phyloP scores from a whole-genome alignment of 495 filamentous ascomycete species.

The Penicillium cinerascens region DNA sequence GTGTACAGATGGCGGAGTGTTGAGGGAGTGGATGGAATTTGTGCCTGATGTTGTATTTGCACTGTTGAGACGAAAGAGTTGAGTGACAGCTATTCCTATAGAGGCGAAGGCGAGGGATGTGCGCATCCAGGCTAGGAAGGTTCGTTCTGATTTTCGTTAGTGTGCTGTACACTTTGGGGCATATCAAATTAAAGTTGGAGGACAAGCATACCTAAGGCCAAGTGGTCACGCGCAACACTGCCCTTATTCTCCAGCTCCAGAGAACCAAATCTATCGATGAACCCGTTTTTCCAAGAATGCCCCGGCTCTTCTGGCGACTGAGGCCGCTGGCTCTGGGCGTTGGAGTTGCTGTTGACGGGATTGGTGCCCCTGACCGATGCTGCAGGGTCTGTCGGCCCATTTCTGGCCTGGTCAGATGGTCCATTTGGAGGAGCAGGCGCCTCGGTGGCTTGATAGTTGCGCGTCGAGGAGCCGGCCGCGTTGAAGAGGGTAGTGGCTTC shows the following conservation, averaged over 20 bases:
- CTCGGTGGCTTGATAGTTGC: conserved; percentile 38
- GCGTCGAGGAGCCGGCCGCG: conserved; percentile 17
- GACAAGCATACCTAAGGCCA: conserved; percentile 73
- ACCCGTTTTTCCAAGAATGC: conserved; percentile 47
- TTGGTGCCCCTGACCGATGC: neutral
- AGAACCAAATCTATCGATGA: conserved; percentile 68
- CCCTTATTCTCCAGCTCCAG: conserved; percentile 96
- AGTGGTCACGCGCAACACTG: conserved; percentile 89
- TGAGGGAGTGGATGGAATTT: neutral
- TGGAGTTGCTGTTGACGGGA: neutral
- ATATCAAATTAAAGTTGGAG: neutral
- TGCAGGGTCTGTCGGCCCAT: neutral
- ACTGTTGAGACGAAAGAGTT: conserved; percentile 90
- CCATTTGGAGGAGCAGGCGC: conserved; percentile 8
- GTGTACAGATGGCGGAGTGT: conserved; percentile 18
- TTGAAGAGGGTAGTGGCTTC: conserved; percentile 39
- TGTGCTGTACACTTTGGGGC: conserved; percentile 18
- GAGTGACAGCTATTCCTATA: conserved; percentile 94
- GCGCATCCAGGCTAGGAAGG: conserved; percentile 94
- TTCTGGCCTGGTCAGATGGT: neutral
- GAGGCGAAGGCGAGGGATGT: conserved; percentile 94
- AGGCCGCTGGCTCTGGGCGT: neutral
- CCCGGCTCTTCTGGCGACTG: conserved; percentile 14
- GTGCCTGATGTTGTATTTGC: conserved; percentile 24
- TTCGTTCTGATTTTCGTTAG: conserved; percentile 64